phyloP scores from a whole-genome alignment of 371 early-diverging fungal genomes.

The Rhizopus microsporus region DNA sequence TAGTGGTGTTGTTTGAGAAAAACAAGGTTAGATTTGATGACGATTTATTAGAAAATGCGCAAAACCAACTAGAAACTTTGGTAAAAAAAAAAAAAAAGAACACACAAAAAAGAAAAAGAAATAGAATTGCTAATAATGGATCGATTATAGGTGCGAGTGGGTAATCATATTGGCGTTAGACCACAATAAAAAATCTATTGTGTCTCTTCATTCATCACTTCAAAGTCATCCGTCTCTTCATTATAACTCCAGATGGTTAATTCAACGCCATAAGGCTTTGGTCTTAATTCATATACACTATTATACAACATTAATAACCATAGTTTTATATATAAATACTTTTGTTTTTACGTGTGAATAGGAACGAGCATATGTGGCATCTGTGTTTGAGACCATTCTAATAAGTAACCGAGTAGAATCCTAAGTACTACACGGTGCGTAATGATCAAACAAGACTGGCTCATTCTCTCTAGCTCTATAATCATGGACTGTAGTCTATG shows the following conservation, averaged over 20 bases:
- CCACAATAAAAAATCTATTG: constrained; percentile 2
- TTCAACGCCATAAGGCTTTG: constrained; percentile 80
- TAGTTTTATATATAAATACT: not conserved
- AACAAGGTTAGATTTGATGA: constrained; percentile 64
- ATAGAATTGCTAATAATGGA: not conserved
- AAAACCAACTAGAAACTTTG: constrained; percentile 60
- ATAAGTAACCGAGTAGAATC: constrained; percentile 74
- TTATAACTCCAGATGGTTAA: constrained; percentile 29
- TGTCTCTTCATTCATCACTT: constrained; percentile 1
- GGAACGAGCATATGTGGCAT: constrained; percentile 67
- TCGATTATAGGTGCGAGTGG: constrained; percentile 22
- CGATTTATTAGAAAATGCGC: constrained; percentile 65
- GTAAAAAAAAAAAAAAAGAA: constrained; percentile 5
- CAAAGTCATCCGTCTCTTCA: constrained; percentile 34
- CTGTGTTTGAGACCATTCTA: constrained; percentile 69
- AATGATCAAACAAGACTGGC: constrained; percentile 70
- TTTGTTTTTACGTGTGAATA: constrained; percentile 46
- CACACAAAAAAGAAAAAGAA: not conserved
- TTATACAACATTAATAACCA: not conserved
- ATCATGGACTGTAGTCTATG: constrained; percentile 81
- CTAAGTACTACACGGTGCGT: constrained; percentile 76
- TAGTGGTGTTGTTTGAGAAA: constrained; percentile 72
- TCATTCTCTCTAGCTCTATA: constrained; percentile 85
- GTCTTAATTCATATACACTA: constrained; percentile 45
- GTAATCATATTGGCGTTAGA: constrained; percentile 26